These are phyloP conservation scores for Aspergillus pseudoterreus DNA, from an alignment of 2,329 filamentous ascomycete species.

Conservation along the genomic window DNA sequence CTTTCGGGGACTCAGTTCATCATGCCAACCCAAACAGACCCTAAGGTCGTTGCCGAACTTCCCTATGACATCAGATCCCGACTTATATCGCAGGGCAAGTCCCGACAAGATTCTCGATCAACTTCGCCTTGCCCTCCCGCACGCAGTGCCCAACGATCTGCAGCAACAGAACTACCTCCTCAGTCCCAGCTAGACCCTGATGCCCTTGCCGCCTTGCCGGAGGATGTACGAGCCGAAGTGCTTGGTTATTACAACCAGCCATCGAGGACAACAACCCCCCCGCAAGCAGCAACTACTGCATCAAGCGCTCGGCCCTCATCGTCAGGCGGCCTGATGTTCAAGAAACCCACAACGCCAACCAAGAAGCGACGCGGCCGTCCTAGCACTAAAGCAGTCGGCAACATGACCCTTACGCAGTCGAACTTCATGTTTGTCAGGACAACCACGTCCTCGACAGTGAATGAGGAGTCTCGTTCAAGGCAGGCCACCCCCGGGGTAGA, in stretches of 20 bases:
- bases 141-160: constrained; percentile 12
- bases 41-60: constrained; percentile 75
- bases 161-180: constrained; percentile 47
- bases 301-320: constrained; percentile 47
- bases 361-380: constrained; percentile 59
- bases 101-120: constrained; percentile 15
- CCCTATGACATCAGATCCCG: constrained; percentile 77
- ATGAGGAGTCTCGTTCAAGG: constrained; percentile 11
- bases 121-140: constrained; percentile 35
- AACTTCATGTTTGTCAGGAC: constrained; percentile 56
- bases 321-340: constrained; percentile 20
- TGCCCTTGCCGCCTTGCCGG: constrained; percentile 76
- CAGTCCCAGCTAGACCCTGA: constrained; percentile 82
- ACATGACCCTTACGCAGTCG: constrained; percentile 66
- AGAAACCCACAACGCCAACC: constrained; percentile 58
- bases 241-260: constrained; percentile 62
- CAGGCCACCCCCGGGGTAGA: constrained; percentile 26
- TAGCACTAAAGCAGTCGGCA: constrained; percentile 52
- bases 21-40: constrained; percentile 75
- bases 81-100: constrained; percentile 59
- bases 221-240: constrained; percentile 80
- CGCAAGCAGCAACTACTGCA: constrained; percentile 44
- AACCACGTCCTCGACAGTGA: constrained; percentile 13
- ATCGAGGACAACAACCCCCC: constrained; percentile 21
- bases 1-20: constrained; percentile 87